Base-by-base conservation (phyloP, 208 protist species). In the Leishmania major region DNA sequence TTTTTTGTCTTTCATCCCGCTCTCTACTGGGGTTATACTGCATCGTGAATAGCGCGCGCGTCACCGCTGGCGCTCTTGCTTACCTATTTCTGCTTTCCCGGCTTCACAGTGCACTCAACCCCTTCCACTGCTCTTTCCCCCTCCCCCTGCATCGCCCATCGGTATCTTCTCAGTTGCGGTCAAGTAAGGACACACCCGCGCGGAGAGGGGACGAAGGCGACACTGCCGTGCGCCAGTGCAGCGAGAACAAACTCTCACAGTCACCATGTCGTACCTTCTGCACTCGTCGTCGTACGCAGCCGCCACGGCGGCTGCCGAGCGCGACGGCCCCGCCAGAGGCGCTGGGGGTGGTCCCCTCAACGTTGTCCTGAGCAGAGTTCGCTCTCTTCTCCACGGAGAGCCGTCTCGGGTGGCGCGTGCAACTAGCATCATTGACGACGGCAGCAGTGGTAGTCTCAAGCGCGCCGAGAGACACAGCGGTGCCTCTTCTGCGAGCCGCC, bases 321-420 rank as follows among this genome's bases (percentile, higher is more conserved):
- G 51, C 11, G 31, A 49, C 43, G 67, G 11, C 49, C 35, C 22
- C 35, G 49, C 17, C 2, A 13, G 55, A n/a, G 45, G 17, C 17
- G 25, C 37, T 7, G 62, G 60, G 13, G 77, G 8, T 17, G 66
- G 84, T 5, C 67, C 80, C n/a, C 19, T 82, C 19, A 59, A 55
- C 4, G 35, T 64, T 72, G 2, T 72, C 28, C 28, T 80, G 43
- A 62, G 45, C 25, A 35, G 64, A 1, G 81, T 83, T 25, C 76
- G 51, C 66, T 81, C 81, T n/a, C 47, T 88, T n/a, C 75, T 88
- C 6, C 85, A 84, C 74, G 73, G 77, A 11, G 77, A 37, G 31
- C 59, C 72, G 4, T 22, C 60, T 28, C 49, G 22, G 28, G 60
- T 64, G 49, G 64, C 51, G 11, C 53, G 17, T 49, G 35, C 51